Evolutionary conservation across 2,329 filamentous ascomycete genomes (phyloP).

Genomic region (Diplocarpon mali): DNA sequence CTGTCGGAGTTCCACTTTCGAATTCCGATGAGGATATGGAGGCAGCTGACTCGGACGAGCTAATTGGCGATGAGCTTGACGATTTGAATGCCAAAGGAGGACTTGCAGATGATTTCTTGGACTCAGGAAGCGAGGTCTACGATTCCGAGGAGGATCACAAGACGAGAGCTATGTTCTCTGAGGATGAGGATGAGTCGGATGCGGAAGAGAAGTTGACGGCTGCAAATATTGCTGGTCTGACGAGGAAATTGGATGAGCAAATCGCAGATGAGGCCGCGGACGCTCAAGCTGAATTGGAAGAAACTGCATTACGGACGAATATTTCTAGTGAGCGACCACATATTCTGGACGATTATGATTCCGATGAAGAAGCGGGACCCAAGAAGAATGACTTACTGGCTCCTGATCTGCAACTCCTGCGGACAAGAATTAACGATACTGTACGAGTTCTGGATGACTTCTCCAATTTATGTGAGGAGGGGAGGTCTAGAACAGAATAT

Average conservation of each 20-base stretch:
- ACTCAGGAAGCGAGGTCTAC: slow-evolving; percentile 30
- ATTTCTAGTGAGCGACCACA: slow-evolving; percentile 67
- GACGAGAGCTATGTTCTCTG: slow-evolving; percentile 73
- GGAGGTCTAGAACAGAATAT: slow-evolving; percentile 79
- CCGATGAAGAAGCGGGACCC: slow-evolving; percentile 44
- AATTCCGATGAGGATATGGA: slow-evolving; percentile 32
- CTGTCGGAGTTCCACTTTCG: slow-evolving; percentile 33
- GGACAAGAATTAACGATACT: slow-evolving; percentile 83
- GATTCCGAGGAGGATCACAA: slow-evolving; percentile 44
- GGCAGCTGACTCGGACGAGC: slow-evolving; percentile 32
- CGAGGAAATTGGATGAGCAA: slow-evolving; percentile 71
- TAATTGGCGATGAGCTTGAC: slow-evolving; percentile 35
- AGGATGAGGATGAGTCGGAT: slow-evolving; percentile 83
- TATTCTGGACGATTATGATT: slow-evolving; percentile 49
- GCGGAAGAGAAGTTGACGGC: slow-evolving; percentile 85
- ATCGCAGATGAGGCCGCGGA: slow-evolving; percentile 69
- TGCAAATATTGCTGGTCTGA: slow-evolving; percentile 90
- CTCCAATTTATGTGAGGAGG: slow-evolving; percentile 66
- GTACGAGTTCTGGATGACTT: slow-evolving; percentile 88
- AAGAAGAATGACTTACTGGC: slow-evolving; percentile 58
- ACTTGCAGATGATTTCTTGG: slow-evolving; percentile 48
- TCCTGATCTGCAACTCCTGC: slow-evolving; percentile 80
- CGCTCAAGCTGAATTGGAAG: slow-evolving; percentile 74
- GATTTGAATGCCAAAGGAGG: slow-evolving; percentile 26
- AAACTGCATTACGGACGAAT: slow-evolving; percentile 84